phyloP scores from a whole-genome alignment of 2,329 filamentous ascomycete genomes.

The Botryosphaeria dothidea region DNA sequence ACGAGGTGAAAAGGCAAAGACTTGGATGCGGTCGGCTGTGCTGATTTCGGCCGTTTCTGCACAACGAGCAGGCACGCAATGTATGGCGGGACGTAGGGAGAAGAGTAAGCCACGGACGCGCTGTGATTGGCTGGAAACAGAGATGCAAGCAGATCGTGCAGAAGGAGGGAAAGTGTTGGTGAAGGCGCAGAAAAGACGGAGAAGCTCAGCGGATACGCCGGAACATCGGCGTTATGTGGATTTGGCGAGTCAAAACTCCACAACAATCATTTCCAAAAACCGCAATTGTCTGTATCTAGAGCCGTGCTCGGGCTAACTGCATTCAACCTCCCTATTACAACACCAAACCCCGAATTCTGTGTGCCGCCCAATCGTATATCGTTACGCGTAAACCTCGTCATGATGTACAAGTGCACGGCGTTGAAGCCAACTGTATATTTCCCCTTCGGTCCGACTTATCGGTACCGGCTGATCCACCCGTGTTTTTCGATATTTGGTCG shows the following conservation, averaged over 20 bases:
- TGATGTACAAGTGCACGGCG: conserved; percentile 2
- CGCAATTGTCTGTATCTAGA: conserved; percentile 1
- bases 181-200: conserved; percentile 9
- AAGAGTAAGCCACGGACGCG: background rate
- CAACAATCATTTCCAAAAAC: background rate
- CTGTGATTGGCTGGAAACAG: conserved; percentile 6
- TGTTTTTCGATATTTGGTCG: background rate
- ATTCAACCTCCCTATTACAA: background rate
- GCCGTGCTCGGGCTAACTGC: background rate
- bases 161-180: conserved; percentile 1
- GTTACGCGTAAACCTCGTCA: conserved; percentile 6
- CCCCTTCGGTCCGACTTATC: conserved; percentile 12
- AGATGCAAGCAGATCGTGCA: conserved; percentile 11
- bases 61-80: background rate
- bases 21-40: background rate
- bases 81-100: background rate
- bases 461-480: background rate
- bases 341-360: background rate
- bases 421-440: background rate
- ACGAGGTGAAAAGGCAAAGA: background rate
- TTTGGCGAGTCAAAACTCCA: conserved; percentile 6
- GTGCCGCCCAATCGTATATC: background rate
- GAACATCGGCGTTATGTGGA: conserved; percentile 8
- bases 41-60: background rate
- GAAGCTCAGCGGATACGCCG: conserved; percentile 13